These are phyloP conservation scores for Trichosporon inkin DNA, from an alignment of 1,284 basidiomycete species.

Conservation along the genomic window DNA sequence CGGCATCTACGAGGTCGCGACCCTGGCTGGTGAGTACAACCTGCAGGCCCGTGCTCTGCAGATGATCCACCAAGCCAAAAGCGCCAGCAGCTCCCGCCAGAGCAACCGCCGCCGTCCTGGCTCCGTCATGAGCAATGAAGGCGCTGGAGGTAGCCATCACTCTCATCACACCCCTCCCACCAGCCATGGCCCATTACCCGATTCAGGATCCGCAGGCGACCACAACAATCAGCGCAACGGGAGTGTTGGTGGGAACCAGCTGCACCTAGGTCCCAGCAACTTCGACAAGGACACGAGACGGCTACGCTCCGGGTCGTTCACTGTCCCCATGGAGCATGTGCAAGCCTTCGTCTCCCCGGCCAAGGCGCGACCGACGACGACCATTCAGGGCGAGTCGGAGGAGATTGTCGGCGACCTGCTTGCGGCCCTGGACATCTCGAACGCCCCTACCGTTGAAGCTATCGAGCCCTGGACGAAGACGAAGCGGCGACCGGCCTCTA, in stretches of 20 bases:
- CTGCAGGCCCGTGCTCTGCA: conserved; percentile 79
- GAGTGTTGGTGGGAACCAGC: background rate
- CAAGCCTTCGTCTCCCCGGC: background rate
- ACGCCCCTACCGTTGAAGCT: background rate
- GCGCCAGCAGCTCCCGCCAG: conserved; percentile 4
- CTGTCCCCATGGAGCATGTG: conserved; percentile 11
- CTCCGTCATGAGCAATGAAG: conserved; percentile 16
- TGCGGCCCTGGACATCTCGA: conserved; percentile 13
- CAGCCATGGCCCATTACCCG: background rate
- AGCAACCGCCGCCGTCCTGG: conserved; percentile 15
- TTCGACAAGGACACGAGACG: conserved; percentile 11
- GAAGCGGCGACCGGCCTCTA: background rate
- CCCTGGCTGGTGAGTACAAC: conserved; percentile 78
- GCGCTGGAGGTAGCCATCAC: conserved; percentile 5
- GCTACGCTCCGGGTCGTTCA: conserved; percentile 29
- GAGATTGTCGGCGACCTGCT: conserved; percentile 11
- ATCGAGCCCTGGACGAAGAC: conserved; percentile 1
- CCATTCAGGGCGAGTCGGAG: background rate
- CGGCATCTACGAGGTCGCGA: conserved; percentile 88
- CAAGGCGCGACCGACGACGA: background rate
- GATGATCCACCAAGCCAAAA: conserved; percentile 62
- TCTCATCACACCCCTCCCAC: conserved; percentile 7
- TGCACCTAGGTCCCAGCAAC: background rate
- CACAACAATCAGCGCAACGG: background rate
- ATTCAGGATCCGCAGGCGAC: background rate